Evolutionary conservation across 306 rosid genomes (phyloP).

Genomic region (Trichosanthes truncata): DNA sequence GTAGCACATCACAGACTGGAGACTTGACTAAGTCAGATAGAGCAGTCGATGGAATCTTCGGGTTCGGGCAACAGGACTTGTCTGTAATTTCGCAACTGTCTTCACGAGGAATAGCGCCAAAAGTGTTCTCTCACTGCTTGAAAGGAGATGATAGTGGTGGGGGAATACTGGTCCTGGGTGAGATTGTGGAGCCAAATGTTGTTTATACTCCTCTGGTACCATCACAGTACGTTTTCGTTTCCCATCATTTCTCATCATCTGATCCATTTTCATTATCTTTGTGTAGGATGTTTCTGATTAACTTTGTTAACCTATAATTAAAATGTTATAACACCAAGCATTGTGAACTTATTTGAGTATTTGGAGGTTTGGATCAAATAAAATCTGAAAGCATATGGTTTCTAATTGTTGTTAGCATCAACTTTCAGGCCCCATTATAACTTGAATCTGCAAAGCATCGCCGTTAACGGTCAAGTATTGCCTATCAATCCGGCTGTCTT

Average conservation of each 20-base stretch:
- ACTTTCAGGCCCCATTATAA: conserved; percentile 91
- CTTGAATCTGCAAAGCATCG: conserved; percentile 79
- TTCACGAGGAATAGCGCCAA: conserved; percentile 76
- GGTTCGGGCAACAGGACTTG: conserved; percentile 82
- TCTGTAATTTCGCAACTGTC: conserved; percentile 87
- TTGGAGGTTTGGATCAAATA: neutral
- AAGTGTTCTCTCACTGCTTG: conserved; percentile 87
- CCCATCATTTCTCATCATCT: neutral
- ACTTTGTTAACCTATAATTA: neutral
- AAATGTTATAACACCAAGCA: neutral
- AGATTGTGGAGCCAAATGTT: conserved; percentile 75
- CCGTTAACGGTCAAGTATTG: conserved; percentile 63
- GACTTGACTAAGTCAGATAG: conserved; percentile 85
- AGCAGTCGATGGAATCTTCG: conserved; percentile 95
- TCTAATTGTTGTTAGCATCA: neutral
- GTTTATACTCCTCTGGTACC: conserved; percentile 85
- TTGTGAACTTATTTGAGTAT: neutral
- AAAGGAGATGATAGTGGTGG: conserved; percentile 85
- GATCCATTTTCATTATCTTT: neutral
- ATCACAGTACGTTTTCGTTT: conserved; percentile 54
- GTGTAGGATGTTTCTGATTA: neutral
- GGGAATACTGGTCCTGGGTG: conserved; percentile 90
- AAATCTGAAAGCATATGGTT: neutral
- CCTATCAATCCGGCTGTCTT: conserved; percentile 59
- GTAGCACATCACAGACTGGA: conserved; percentile 76